Conservation (phyloP, 176 grass and related monocot species). For the Phoenix dactylifera region DNA sequence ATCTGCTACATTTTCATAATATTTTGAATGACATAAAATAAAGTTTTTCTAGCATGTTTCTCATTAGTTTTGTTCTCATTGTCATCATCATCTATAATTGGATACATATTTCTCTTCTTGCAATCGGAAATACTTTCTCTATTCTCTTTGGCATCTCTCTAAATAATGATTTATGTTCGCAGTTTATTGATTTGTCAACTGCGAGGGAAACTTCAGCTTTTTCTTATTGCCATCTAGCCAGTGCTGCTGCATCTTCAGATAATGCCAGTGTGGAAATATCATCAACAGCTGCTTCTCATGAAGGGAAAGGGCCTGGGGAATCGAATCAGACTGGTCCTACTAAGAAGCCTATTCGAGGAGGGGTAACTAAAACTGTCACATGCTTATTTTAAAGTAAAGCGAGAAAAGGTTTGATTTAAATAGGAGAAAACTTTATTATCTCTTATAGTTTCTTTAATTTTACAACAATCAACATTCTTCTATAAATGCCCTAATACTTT, state of each 20-base stretch:
- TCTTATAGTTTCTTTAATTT: not conserved
- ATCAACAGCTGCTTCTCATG: constrained; percentile 13
- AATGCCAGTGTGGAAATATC: constrained; percentile 9
- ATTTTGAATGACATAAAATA: too few species aligned
- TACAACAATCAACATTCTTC: too few species aligned
- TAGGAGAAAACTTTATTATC: not conserved
- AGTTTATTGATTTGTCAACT: constrained; percentile 13
- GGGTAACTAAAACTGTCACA: constrained; percentile 29
- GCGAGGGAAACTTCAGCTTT: not conserved
- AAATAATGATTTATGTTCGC: constrained; percentile 6
- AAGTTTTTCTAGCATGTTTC: too few species aligned
- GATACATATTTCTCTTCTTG: not conserved
- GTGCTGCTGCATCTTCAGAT: constrained; percentile 23
- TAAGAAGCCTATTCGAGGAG: constrained; percentile 51
- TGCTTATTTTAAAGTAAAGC: not conserved
- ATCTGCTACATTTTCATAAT: too few species aligned
- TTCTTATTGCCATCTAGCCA: constrained; percentile 20
- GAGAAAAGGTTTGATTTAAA: not conserved
- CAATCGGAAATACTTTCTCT: not conserved
- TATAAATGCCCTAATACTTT: too few species aligned
- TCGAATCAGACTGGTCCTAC: constrained; percentile 26
- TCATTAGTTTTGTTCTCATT: too few species aligned
- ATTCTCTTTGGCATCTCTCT: not conserved
- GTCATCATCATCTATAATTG: too few species aligned
- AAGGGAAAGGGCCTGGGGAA: constrained; percentile 21